Evolutionary conservation across 2,329 filamentous ascomycete species (phyloP), one percentile per base, ranked within the genome.

Genomic region (Aspergillus persii): DNA sequence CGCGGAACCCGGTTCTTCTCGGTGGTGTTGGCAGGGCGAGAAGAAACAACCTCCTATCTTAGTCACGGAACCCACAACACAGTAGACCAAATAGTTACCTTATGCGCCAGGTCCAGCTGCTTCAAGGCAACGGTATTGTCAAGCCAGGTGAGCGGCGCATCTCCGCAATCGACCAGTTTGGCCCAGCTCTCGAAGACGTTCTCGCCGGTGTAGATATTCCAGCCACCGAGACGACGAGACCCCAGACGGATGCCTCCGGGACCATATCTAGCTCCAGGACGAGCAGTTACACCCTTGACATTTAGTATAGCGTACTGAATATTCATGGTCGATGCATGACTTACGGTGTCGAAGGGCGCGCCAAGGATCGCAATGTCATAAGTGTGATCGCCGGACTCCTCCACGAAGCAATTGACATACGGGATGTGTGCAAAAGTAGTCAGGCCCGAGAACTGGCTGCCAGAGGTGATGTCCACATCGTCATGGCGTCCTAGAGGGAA

Each of bases 61-160:
- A 46, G 39, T n/a, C 5, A 26, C 27, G n/a, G 8, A 9, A 46
- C 39, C 9, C 9, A 1, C 4, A 5, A 3, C 2, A 30, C 5
- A 15, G 12, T 1, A 4, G n/a, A 50, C 5, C 7, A 51, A 18
- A 6, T 62, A 23, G 66, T 59, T 59, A 79, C 79, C 70, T 77
- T 75, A 68, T 85, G 83, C 2, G 80, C 77, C 59, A 77, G 73
- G 51, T 80, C 79, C 18, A 85, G 76, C 68, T 85, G 82, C 63
- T 80, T 80, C 61, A 85, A 66, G 0, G 83, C 83, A 49, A 81
- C 73, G 1, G 81, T 85, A 59, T 85, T 85, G 64, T 85, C 80
- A 58, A 85, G 64, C 58, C 79, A 79, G 0, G 80, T 82, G 60
- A 82, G 65, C 2, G 82, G 82, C 4, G 78, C 82, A 69, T 84